These are phyloP conservation scores for Globisporangium emineosum DNA, from an alignment of 352 stramenopile genomes.

Conservation along the genomic window DNA sequence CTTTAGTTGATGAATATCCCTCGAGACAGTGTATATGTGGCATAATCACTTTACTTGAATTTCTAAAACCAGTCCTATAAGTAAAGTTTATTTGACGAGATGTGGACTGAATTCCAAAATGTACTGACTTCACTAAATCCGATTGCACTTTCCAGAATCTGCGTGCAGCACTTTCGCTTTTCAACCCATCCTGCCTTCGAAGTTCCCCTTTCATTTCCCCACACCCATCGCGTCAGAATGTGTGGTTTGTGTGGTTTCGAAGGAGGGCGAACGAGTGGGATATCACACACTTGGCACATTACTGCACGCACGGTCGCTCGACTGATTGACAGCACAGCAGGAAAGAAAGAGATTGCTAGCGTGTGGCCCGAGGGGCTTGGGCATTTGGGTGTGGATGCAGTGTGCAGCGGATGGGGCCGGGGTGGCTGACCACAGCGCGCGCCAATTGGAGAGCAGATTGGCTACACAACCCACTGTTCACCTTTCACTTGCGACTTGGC, in stretches of 20 bases:
- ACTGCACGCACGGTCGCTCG: not conserved
- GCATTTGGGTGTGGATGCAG: not conserved
- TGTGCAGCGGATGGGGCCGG: not conserved
- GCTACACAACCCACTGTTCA: not conserved
- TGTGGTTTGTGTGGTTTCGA: slow-evolving; percentile 4
- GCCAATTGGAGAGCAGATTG: not conserved
- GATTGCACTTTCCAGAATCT: not conserved
- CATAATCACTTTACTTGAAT: not conserved
- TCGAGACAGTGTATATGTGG: not conserved
- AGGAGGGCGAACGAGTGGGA: not conserved
- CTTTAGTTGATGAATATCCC: not conserved
- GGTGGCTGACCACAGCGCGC: not conserved
- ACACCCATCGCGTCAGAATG: not conserved
- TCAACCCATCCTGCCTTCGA: not conserved
- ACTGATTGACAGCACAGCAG: not conserved
- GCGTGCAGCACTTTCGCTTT: not conserved
- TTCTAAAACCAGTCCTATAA: not conserved
- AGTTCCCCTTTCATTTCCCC: not conserved
- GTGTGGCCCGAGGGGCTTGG: not conserved
- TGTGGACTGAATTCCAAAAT: no score
- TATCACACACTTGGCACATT: not conserved
- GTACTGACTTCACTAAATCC: not conserved
- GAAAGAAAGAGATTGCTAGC: no score
- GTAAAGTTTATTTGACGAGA: no score
- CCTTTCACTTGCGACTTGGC: not conserved